A percentile compares a stretch with the other conserved stretches of the same genome.
Evolutionary conservation across 1,284 basidiomycete genomes (phyloP).

Genomic region (Melampsora abietis-canadensis): DNA sequence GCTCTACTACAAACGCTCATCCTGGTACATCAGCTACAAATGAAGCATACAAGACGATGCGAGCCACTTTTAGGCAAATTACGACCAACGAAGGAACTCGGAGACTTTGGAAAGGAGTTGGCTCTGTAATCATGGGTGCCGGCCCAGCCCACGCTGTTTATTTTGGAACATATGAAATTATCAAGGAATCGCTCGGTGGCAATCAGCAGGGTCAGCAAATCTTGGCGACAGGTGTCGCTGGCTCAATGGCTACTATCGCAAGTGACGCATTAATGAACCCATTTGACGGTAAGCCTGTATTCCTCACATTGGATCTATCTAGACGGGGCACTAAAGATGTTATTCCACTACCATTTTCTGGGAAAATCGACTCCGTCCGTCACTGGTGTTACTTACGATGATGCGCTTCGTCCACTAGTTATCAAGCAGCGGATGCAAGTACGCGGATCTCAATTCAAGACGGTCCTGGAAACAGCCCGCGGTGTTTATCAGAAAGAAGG

Average conservation of each 20-base stretch:
- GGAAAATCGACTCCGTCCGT: not conserved
- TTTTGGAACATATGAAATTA: constrained; percentile 91
- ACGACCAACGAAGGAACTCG: constrained; percentile 86
- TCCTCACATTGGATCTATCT: constrained; percentile 27
- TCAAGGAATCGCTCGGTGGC: constrained; percentile 89
- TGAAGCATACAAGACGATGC: constrained; percentile 74
- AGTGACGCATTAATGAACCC: constrained; percentile 99
- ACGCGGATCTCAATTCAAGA: constrained; percentile 82
- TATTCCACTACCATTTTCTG: not conserved
- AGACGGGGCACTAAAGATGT: not conserved
- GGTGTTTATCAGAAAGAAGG: constrained; percentile 84
- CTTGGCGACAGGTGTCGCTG: constrained; percentile 70
- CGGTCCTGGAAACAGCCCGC: constrained; percentile 74
- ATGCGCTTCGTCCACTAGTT: constrained; percentile 59
- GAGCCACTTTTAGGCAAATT: constrained; percentile 82
- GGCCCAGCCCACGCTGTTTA: constrained; percentile 98
- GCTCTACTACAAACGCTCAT: constrained; percentile 66
- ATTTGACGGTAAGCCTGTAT: constrained; percentile 76
- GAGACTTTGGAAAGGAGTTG: constrained; percentile 91
- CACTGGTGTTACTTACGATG: not conserved
- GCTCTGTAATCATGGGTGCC: constrained; percentile 93
- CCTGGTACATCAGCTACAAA: constrained; percentile 11
- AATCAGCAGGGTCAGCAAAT: constrained; percentile 77
- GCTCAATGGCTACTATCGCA: constrained; percentile 88
- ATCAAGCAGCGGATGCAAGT: constrained; percentile 99